Base-by-base conservation (phyloP, 2,329 filamentous ascomycete genomes). In the Fusarium denticulatum region DNA sequence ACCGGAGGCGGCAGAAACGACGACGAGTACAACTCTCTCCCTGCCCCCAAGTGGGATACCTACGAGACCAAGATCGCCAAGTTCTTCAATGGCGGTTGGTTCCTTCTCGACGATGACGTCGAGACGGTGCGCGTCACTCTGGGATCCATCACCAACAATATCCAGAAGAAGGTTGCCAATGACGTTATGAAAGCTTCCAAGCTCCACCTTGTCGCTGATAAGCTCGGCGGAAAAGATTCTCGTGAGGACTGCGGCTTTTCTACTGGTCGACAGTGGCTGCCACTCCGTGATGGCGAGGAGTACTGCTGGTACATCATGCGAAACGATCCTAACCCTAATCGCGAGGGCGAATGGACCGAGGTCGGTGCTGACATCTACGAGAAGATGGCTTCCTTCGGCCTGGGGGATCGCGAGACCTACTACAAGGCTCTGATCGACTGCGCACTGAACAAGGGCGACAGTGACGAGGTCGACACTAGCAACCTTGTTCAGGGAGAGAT, bases 231-330 rank as follows among this genome's bases (percentile, higher is more conserved):
- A 1, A 47, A 39, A 1, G 4, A 56, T 2, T n/a, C 46, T 1
- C 71, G 39, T 0, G 71, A 74, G 28, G 39, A 56, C 0, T 73
- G 71, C 6, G 71, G 71, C 2, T 56, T 4, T 26, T 45, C 50
- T 1, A 42, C 67, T 1, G 70, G 73, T 0, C 69, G 70, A 2
- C 67, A 75, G 20, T 75, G 73, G 73, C 10, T 75, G 4, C 20
- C 52, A 0, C 62, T 75, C 6, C 63, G 58, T 18, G 46, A 64
- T 0, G 73, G 60, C 0, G 60, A 74, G 3, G 67, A 75, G 16
- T 71, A 75, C 46, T 75, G 73, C 60, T 75, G 66, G 39, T 75
- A 75, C 20, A 71, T 75, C 12, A 72, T 72, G 73, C 57, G 63
- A 5, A 69, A 75, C 13, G 43, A 65, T 3, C 57, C 66, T 5